phyloP scores from a whole-genome alignment of 2,329 filamentous ascomycete genomes.

The Cladorrhinum sp. region DNA sequence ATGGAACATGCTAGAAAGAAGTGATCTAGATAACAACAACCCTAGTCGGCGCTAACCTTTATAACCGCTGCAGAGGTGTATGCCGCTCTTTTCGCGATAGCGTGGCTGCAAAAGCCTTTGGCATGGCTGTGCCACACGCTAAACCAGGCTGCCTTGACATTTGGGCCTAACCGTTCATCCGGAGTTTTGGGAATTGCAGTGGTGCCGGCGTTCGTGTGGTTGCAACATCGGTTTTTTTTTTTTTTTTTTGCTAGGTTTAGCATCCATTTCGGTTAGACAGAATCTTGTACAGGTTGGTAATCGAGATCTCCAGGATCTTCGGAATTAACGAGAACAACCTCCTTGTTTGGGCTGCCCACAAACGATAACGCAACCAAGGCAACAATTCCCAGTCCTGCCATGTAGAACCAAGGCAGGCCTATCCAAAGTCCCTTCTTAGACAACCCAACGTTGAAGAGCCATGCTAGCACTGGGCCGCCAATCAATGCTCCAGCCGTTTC shows the following conservation, averaged over 20 bases:
- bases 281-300: slow-evolving; percentile 16
- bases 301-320: slow-evolving; percentile 8
- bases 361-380: slow-evolving; percentile 17
- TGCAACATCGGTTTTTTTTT: neutral
- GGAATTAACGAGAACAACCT: neutral
- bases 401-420: slow-evolving; percentile 25
- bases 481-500: slow-evolving; percentile 22
- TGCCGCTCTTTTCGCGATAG: neutral
- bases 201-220: neutral
- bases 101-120: neutral
- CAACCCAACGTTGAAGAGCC: slow-evolving; percentile 22
- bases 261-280: neutral
- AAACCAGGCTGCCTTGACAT: neutral
- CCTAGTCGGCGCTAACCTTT: too few species aligned
- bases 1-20: too few species aligned
- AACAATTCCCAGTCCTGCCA: slow-evolving; percentile 12
- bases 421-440: slow-evolving; percentile 17
- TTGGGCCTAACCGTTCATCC: neutral
- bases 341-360: slow-evolving; percentile 10
- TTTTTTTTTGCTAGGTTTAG: neutral
- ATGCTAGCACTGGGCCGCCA: slow-evolving; percentile 22
- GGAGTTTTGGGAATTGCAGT: neutral
- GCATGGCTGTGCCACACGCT: neutral
- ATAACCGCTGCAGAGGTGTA: too few species aligned
- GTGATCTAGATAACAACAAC: too few species aligned